Evolutionary conservation across 1,284 basidiomycete genomes (phyloP).

Genomic region (Leccinum variabile): DNA sequence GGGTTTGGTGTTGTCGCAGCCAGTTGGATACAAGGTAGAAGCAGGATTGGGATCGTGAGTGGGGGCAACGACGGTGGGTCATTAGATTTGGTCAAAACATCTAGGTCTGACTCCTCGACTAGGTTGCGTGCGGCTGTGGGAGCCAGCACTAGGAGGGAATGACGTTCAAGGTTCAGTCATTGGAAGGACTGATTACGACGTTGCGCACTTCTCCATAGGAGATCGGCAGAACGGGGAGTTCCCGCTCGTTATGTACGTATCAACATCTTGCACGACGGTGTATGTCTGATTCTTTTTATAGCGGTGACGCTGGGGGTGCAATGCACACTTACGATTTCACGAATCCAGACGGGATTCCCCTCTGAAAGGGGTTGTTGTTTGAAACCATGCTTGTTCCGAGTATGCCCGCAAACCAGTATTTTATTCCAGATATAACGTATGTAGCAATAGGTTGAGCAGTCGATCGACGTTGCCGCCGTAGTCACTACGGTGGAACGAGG

Average conservation of each 20-base stretch:
- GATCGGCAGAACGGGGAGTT: constrained; percentile 52
- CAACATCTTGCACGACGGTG: not conserved
- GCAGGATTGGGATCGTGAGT: constrained; percentile 52
- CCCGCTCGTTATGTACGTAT: constrained; percentile 60
- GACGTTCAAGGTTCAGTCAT: constrained; percentile 48
- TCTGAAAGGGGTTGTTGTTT: constrained; percentile 12
- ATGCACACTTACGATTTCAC: constrained; percentile 34
- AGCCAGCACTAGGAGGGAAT: constrained; percentile 45
- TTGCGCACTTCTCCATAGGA: constrained; percentile 60
- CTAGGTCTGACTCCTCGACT: constrained; percentile 12
- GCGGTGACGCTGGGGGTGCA: constrained; percentile 35
- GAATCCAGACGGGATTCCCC: constrained; percentile 24
- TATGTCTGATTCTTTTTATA: constrained; percentile 16
- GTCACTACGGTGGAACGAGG: not conserved
- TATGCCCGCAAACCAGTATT: constrained; percentile 11
- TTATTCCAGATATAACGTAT: constrained; percentile 3
- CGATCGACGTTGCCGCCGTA: not conserved
- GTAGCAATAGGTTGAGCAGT: constrained; percentile 5
- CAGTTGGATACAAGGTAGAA: constrained; percentile 53
- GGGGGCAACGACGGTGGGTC: constrained; percentile 64
- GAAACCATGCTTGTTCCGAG: not conserved
- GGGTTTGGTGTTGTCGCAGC: constrained; percentile 54
- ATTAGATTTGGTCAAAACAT: not conserved
- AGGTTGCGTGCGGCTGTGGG: constrained; percentile 72
- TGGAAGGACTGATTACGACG: constrained; percentile 53